Evolutionary conservation across 2,329 filamentous ascomycete species (phyloP).

Genomic region (Pseudogymnoascus destructans): DNA sequence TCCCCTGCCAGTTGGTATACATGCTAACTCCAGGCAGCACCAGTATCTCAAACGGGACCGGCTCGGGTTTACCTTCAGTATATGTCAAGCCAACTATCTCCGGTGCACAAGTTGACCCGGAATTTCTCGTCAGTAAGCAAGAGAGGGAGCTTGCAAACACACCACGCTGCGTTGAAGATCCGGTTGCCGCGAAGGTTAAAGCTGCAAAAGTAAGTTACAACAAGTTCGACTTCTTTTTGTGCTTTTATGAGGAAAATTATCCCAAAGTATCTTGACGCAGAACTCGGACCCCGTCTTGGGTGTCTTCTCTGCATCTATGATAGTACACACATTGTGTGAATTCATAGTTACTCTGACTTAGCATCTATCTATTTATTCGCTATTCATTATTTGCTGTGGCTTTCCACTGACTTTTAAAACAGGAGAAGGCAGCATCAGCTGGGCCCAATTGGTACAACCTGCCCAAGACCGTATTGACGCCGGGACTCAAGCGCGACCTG

Average conservation of each 20-base stretch:
- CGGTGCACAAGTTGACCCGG: conserved; percentile 39
- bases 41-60: conserved; percentile 9
- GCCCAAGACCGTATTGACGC: conserved; percentile 69
- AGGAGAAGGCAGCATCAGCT: conserved; percentile 45
- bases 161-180: conserved; percentile 41
- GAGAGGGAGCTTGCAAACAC: conserved; percentile 34
- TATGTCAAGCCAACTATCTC: conserved; percentile 41
- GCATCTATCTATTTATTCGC: conserved; percentile 7
- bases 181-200: conserved; percentile 33
- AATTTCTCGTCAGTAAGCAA: conserved; percentile 35
- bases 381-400: conserved; percentile 10
- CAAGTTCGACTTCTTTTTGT: not conserved
- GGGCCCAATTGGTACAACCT: conserved; percentile 80
- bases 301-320: conserved; percentile 57
- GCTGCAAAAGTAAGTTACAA: conserved; percentile 36
- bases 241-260: conserved; percentile 63
- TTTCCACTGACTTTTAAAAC: conserved; percentile 3
- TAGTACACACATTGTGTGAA: conserved; percentile 28
- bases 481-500: conserved; percentile 76
- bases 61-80: conserved; percentile 30
- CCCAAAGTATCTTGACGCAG: conserved; percentile 62
- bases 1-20: not conserved
- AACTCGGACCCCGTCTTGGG: conserved; percentile 67
- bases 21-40: not conserved
- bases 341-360: conserved; percentile 63